These are phyloP conservation scores for Backusella luteola DNA, from an alignment of 192 early-diverging fungal species.

Conservation along the genomic window DNA sequence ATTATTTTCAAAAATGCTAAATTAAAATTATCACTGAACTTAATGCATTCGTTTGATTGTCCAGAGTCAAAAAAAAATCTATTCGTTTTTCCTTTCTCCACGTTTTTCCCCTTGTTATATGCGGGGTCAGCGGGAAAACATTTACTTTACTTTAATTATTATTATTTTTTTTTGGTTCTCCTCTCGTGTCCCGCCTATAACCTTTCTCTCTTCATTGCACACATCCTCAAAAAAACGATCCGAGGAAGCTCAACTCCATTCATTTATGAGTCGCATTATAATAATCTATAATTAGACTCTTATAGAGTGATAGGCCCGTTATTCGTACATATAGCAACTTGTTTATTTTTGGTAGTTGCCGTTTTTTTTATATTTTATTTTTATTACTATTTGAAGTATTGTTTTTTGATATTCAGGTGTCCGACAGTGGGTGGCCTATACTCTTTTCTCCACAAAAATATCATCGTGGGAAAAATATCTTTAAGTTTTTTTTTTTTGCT, in stretches of 20 bases:
- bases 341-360: neutral
- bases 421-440: neutral
- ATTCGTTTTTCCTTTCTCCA: constrained; percentile 1
- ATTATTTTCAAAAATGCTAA: neutral
- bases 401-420: neutral
- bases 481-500: neutral
- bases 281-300: neutral
- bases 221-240: neutral
- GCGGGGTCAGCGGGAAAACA: constrained; percentile 6
- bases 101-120: neutral
- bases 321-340: neutral
- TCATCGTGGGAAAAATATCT: neutral
- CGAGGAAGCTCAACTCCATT: neutral
- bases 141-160: neutral
- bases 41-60: neutral
- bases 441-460: constrained; percentile 4
- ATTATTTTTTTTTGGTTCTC: neutral
- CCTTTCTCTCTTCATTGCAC: neutral
- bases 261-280: neutral
- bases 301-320: neutral
- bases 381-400: neutral
- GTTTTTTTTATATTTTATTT: neutral
- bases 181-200: neutral
- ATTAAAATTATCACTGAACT: neutral
- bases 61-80: neutral